Conservation (phyloP, 805 yeast genomes). For the Wickerhamomyces sydowiorum region DNA sequence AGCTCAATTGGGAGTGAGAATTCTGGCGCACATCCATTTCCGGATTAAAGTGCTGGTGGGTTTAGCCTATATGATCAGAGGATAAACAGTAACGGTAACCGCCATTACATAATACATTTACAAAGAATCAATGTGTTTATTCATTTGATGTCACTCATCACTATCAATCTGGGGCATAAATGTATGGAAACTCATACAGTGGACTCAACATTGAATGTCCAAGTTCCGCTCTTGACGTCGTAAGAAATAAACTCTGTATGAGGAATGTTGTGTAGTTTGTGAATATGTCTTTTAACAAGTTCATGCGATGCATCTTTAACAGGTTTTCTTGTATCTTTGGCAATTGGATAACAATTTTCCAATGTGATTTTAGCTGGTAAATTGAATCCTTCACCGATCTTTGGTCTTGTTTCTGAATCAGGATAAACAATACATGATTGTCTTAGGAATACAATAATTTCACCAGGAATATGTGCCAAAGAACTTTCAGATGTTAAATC, state of each 20-base stretch:
- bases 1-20: too few relatives aligned
- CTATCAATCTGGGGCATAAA: neutral
- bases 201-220: conserved; percentile 53
- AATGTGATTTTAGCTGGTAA: conserved; percentile 67
- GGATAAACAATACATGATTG: conserved; percentile 71
- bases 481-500: conserved; percentile 68
- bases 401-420: conserved; percentile 52
- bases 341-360: conserved; percentile 76
- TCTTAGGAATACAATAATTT: conserved; percentile 52
- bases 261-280: conserved; percentile 54
- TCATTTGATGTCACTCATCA: too few relatives aligned
- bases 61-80: too few relatives aligned
- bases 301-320: conserved; percentile 76
- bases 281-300: conserved; percentile 60
- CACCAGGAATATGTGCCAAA: conserved; percentile 59
- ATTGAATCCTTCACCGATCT: conserved; percentile 77
- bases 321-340: conserved; percentile 63
- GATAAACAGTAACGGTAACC: too few relatives aligned
- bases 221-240: conserved; percentile 69
- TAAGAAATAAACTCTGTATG: conserved; percentile 66
- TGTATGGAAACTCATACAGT: conserved; percentile 2
- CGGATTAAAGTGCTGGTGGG: too few relatives aligned
- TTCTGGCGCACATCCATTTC: too few relatives aligned
- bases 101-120: too few relatives aligned
- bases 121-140: too few relatives aligned